Evolutionary conservation across 2,329 filamentous ascomycete genomes (phyloP), one percentile per base, ranked within the genome.

Genomic region (Emericellopsis cladophorae): DNA sequence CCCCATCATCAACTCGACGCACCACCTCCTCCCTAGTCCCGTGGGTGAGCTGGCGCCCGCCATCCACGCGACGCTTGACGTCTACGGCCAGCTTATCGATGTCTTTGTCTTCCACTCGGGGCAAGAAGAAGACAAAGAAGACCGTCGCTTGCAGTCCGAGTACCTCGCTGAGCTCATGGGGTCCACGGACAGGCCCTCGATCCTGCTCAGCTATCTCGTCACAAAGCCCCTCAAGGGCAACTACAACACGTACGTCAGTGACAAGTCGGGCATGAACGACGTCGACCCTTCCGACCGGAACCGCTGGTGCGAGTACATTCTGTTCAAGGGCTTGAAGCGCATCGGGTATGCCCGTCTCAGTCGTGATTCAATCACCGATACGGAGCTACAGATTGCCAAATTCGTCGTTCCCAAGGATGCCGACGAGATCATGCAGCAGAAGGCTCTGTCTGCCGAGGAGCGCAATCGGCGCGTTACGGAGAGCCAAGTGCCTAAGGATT

Each of bases 61-160:
- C 7, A 96, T 98, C 48, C 85, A 95, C 54, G 92, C 92, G n/a
- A 96, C 92, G 0, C 72, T 98, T 29, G 84, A 95, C 54, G 84
- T 89, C 37, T 95, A 96, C 57, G 92, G 88, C 38, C 80, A 88
- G 51, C 66, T 86, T 40, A 76, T 98, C 9, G 92, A 98, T 51
- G 84, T 96, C 2, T 93, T 95, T 46, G 92, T 98, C 42, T 98
- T 98, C 76, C 92, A 98, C 66, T 96, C 90, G 1, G 92, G 92
- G 11, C 92, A 98, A 58, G 90, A 98, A 62, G 92, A 98, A 61
- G 92, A 98, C 52, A 79, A 80, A 0, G 90, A 96, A 57, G 92
- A 98, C 53, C 76, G 92, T 42, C 75, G 89, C 23, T 70, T 94
- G 40, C 92, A 98, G 64, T 77, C 79, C 1, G 75, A 87, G 56